Evolutionary conservation across 192 early-diverging fungal genomes (phyloP).

Genomic region (Lunasporangiospora selenospora): DNA sequence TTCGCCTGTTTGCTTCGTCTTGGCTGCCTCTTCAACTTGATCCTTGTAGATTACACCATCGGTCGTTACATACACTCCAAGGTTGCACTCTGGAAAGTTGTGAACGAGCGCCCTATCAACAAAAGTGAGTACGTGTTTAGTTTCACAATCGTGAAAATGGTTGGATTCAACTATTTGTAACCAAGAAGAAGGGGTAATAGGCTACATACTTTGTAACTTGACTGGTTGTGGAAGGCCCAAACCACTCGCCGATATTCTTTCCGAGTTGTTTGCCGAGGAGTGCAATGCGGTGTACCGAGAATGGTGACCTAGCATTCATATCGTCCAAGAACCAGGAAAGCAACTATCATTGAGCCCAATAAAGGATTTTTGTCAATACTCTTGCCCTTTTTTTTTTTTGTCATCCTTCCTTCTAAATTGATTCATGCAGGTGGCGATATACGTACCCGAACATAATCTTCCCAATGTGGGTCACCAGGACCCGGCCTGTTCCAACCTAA

Average conservation of each 20-base stretch:
- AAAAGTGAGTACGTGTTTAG: background rate
- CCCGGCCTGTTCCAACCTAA: constrained; percentile 56
- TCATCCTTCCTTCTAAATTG: background rate
- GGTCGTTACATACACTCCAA: constrained; percentile 79
- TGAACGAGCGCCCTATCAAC: constrained; percentile 61
- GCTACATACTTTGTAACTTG: constrained; percentile 76
- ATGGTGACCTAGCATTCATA: constrained; percentile 67
- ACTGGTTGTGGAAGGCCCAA: constrained; percentile 90
- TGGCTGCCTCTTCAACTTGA: constrained; percentile 64
- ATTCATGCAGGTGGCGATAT: too few species aligned
- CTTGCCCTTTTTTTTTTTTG: too few species aligned
- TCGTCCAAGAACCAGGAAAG: constrained; percentile 86
- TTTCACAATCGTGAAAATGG: background rate
- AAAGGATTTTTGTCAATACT: too few species aligned
- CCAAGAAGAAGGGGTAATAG: constrained; percentile 12
- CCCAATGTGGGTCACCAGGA: constrained; percentile 44
- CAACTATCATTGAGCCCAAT: constrained; percentile 54
- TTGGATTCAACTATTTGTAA: constrained; percentile 2
- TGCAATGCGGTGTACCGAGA: constrained; percentile 95
- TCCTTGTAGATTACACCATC: constrained; percentile 86
- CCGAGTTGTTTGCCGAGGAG: constrained; percentile 81
- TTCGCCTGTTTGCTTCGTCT: constrained; percentile 41
- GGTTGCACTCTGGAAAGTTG: constrained; percentile 58
- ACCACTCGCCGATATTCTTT: constrained; percentile 97
- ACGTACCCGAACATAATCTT: constrained; percentile 53